These are phyloP conservation scores for Colletotrichum sp. DNA, from an alignment of 2,329 filamentous ascomycete genomes.

Conservation along the genomic window DNA sequence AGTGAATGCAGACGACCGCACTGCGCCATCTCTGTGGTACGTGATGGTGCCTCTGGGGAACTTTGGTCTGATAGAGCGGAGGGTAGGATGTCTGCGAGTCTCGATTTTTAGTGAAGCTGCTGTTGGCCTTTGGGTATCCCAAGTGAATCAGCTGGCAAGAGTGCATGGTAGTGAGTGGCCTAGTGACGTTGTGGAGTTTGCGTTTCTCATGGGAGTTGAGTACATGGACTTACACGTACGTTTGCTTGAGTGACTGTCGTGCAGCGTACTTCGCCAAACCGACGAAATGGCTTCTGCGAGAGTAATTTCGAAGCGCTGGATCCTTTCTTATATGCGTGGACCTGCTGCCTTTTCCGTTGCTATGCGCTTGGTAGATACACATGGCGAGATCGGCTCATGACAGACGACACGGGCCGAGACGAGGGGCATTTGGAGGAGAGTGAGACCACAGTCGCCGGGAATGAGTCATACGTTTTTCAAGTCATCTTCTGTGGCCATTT, in stretches of 20 bases:
- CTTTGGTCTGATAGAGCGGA: background rate
- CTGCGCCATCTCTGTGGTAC: background rate
- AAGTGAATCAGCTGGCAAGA: background rate
- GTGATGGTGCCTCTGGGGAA: background rate
- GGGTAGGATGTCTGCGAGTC: too few relatives aligned
- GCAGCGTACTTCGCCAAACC: too few relatives aligned
- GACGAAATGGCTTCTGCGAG: background rate
- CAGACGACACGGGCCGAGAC: too few relatives aligned
- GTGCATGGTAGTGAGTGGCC: background rate
- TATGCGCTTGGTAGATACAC: too few relatives aligned
- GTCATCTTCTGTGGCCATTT: background rate
- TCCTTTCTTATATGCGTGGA: background rate
- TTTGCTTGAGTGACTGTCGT: background rate
- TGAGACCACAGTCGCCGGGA: background rate
- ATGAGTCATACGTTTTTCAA: accelerated
- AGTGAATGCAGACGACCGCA: background rate
- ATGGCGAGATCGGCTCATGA: too few relatives aligned
- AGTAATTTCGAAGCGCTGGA: accelerated
- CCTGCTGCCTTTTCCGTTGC: too few relatives aligned
- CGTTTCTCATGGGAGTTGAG: background rate
- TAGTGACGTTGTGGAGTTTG: background rate
- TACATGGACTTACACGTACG: background rate
- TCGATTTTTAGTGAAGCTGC: background rate
- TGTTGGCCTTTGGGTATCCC: background rate
- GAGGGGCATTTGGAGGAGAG: background rate